Evolutionary conservation across 352 stramenopile genomes (phyloP).

Genomic region (Pythium sp.): DNA sequence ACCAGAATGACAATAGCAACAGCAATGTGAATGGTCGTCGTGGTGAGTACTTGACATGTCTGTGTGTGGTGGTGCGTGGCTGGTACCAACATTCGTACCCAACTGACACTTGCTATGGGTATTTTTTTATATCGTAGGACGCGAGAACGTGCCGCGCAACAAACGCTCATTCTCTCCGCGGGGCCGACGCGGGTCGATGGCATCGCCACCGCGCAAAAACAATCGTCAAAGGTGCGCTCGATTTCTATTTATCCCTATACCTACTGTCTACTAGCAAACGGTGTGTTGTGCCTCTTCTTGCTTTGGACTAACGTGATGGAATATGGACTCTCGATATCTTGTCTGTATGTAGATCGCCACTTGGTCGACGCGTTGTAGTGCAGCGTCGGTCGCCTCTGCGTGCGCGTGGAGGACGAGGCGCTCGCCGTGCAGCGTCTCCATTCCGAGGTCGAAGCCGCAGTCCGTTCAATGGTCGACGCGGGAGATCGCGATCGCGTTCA

Average conservation of each 20-base stretch:
- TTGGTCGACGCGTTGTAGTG: slow-evolving; percentile 3
- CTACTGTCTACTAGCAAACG: not conserved
- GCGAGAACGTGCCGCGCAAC: slow-evolving; percentile 8
- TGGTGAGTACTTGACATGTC: not conserved
- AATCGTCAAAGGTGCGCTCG: slow-evolving; percentile 12
- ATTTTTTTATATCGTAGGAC: not conserved
- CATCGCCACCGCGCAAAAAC: slow-evolving; percentile 16
- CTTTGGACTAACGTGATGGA: not conserved
- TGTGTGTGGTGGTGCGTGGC: not conserved
- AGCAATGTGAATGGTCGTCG: slow-evolving; percentile 5
- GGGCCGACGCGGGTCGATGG: not conserved
- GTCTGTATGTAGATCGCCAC: slow-evolving; percentile 5
- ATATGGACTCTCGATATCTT: not conserved
- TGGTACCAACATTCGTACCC: not conserved
- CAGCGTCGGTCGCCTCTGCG: slow-evolving; percentile 25
- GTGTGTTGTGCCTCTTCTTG: not conserved
- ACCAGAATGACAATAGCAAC: slow-evolving; percentile 1
- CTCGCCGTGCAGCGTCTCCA: slow-evolving; percentile 34
- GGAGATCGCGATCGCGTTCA: slow-evolving; percentile 15
- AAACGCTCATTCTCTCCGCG: slow-evolving; percentile 17
- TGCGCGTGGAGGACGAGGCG: slow-evolving; percentile 16
- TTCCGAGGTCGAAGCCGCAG: slow-evolving; percentile 52
- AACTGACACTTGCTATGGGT: not conserved
- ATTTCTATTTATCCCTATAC: not conserved
- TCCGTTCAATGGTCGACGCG: slow-evolving; percentile 25